These are phyloP conservation scores for Pichia cabralensis DNA, from an alignment of 805 yeast species.

Conservation along the genomic window DNA sequence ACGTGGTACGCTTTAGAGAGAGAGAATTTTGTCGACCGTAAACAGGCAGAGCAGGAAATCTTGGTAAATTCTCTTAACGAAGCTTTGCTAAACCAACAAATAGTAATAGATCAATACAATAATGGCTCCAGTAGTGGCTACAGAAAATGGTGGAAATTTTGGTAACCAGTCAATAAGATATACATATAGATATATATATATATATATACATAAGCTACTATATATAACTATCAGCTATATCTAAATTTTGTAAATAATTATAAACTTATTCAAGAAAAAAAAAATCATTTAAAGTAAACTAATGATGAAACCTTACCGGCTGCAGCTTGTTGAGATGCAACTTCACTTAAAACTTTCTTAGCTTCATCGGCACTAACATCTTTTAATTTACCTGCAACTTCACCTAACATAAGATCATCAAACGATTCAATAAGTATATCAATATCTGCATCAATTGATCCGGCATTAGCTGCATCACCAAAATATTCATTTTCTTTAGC, in stretches of 20 bases:
- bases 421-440: constrained; percentile 70
- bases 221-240: too few species aligned
- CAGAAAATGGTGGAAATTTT: constrained; percentile 6
- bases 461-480: constrained; percentile 63
- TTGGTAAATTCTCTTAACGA: constrained; percentile 21
- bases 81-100: constrained; percentile 19
- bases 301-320: constrained; percentile 39
- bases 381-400: constrained; percentile 60
- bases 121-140: not conserved
- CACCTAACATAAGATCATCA: constrained; percentile 68
- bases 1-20: constrained; percentile 25
- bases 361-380: constrained; percentile 44
- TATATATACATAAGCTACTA: too few species aligned
- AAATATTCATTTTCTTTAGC: constrained; percentile 81
- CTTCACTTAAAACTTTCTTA: constrained; percentile 49
- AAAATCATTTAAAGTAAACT: constrained; percentile 5
- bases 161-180: constrained; percentile 1
- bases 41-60: constrained; percentile 16
- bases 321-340: constrained; percentile 42
- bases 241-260: too few species aligned
- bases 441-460: constrained; percentile 66
- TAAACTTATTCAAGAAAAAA: constrained; percentile 1
- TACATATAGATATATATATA: too few species aligned
- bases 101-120: constrained; percentile 4
- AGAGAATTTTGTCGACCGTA: constrained; percentile 18